Base-by-base conservation (phyloP, 768 basidiomycete genomes). In the Xerocomellus amylosporus region DNA sequence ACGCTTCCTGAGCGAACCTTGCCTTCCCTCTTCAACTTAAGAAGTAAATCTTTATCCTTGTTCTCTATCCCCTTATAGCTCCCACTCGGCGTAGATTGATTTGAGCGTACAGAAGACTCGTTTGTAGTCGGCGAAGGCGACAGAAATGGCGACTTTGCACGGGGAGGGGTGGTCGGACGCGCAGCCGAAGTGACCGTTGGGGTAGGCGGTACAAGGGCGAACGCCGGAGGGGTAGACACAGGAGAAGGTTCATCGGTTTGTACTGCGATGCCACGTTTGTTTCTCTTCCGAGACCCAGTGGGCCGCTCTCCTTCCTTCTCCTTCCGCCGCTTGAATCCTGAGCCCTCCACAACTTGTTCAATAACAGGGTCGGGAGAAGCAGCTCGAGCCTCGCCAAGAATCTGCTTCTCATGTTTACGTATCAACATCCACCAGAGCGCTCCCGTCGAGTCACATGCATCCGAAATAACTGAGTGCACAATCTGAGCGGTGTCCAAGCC, bases 341-440 rank as follows among this genome's bases (percentile, higher is more conserved):
- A 65, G 49, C 50, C 36, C 54, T 64, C 61, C 19, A 9, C 54
- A n/a, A 42, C 46, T 51, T 58, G 55, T 58, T 63, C 61, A 44
- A 48, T 47, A 30, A 53, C 51, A 45, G 54, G 58, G 37, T 68
- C 68, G 7, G 57, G 48, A 24, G 59, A 34, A 31, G 51, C 30
- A 24, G 58, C 41, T 41, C 60, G 58, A 49, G 55, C 72, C 38
- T 78, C 77, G 41, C 74, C 76, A 20, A 77, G 26, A 10, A 76
- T 77, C 42, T 77, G 80, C 59, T 84, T 76, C 82, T 80, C 93
- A 19, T 84, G 82, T 63, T 86, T 94, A 68, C 85, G 82, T 69
- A 85, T 88, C 46, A 98, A 75, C 81, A 96, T 91, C 97, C 97
- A 99, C 95, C 95, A 99, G 8, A 92, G 73, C 1, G 95, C 92